Percentiles rank a stretch among this genome's conserved stretches.
Evolutionary conservation across 768 basidiomycete genomes (phyloP).

Genomic region (Boletus eberwhitei): DNA sequence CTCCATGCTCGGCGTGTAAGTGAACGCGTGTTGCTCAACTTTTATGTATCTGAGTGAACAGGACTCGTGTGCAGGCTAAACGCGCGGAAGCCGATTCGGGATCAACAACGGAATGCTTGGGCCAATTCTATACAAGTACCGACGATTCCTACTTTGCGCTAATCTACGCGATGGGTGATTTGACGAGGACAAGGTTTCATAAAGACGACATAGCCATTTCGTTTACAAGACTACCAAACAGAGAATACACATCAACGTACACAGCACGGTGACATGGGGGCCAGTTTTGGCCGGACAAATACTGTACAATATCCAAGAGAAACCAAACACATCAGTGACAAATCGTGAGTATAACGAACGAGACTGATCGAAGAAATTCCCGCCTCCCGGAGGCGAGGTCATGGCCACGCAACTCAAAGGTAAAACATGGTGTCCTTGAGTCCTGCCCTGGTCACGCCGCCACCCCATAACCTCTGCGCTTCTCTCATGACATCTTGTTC

Average conservation of each 20-base stretch:
- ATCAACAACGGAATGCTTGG: constrained; percentile 1
- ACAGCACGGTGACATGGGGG: no score
- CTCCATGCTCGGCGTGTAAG: constrained; percentile 24
- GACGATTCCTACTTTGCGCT: constrained; percentile 4
- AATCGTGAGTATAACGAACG: not conserved
- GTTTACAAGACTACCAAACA: not conserved
- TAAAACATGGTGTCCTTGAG: constrained; percentile 78
- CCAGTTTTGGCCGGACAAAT: not conserved
- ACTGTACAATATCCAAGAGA: not conserved
- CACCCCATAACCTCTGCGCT: constrained; percentile 53
- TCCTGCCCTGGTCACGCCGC: constrained; percentile 45
- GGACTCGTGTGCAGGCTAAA: constrained; percentile 5
- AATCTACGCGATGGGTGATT: not conserved
- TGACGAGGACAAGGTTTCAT: no score
- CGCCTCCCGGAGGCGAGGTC: not conserved
- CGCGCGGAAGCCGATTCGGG: constrained; percentile 11
- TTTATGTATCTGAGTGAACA: not conserved
- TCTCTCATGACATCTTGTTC: constrained; percentile 54
- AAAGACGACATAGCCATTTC: not conserved
- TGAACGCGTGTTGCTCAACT: not conserved
- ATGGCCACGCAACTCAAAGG: constrained; percentile 37
- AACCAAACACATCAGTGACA: not conserved
- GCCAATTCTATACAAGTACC: constrained; percentile 1
- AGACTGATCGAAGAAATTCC: not conserved
- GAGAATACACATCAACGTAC: not conserved